phyloP scores from a whole-genome alignment of 1,284 basidiomycete species.

The Fistulina hepatica region DNA sequence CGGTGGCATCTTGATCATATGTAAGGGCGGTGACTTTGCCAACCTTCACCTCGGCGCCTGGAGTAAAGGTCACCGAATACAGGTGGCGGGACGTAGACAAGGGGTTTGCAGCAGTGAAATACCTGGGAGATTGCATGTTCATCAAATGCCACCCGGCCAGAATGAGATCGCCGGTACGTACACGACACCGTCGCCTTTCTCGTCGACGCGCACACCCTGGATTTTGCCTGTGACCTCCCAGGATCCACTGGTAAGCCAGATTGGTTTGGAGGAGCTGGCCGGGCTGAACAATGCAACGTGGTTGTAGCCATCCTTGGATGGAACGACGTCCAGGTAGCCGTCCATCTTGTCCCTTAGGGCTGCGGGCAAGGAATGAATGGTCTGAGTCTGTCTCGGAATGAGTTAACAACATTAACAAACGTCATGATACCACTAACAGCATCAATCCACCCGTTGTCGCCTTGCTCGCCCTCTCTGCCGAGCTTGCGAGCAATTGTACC shows the following conservation, averaged over 20 bases:
- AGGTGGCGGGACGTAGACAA: conserved; percentile 77
- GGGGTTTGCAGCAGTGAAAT: conserved; percentile 81
- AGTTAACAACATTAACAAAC: background rate
- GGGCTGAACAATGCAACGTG: conserved; percentile 86
- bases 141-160: conserved; percentile 4
- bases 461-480: conserved; percentile 74
- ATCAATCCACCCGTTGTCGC: conserved; percentile 92
- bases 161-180: conserved; percentile 31
- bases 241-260: conserved; percentile 74
- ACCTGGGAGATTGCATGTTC: conserved; percentile 36
- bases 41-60: conserved; percentile 21
- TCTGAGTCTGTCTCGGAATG: background rate
- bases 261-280: conserved; percentile 53
- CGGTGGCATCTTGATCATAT: conserved; percentile 38
- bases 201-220: conserved; percentile 61
- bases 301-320: conserved; percentile 69
- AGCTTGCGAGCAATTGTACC: conserved; percentile 64
- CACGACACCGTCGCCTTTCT: conserved; percentile 59
- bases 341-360: conserved; percentile 5
- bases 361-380: conserved; percentile 1
- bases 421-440: conserved; percentile 31
- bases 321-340: conserved; percentile 84
- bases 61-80: conserved; percentile 64
- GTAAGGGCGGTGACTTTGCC: conserved; percentile 48
- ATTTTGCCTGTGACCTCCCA: conserved; percentile 71